Base-by-base conservation (phyloP, 2,329 filamentous ascomycete species). In the Truncatella angustata region DNA sequence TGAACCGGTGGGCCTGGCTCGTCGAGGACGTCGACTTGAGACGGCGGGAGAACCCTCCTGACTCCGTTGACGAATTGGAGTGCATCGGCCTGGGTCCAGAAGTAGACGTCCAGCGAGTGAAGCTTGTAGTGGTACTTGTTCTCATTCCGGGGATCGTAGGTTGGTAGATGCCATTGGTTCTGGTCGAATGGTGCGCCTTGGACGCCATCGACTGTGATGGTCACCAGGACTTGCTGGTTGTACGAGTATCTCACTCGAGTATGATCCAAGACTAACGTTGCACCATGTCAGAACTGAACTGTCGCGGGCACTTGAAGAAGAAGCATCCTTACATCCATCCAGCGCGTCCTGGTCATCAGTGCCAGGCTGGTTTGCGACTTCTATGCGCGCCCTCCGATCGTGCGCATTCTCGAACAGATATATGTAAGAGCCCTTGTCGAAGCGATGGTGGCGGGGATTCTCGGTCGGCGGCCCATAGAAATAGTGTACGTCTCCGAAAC, bases 301-400 rank as follows among this genome's bases (percentile, higher is more conserved):
- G n/a, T n/a, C n/a, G n/a, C n/a, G n/a, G n/a, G n/a, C n/a, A n/a
- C n/a, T n/a, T n/a, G n/a, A n/a, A n/a, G n/a, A n/a, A n/a, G 21
- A 16, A 21, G 10, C 34, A 11, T 30, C 70, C 87, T 77, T 73
- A 90, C 87, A 84, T 64, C 89, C 89, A 59, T 84, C 81, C 65
- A 92, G 90, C 10, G 88, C 88, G 73, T 92, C 88, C 65, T 92
- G 88, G n/a, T 87, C 80, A 1, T 87, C 81, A 3, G 83, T 86
- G 49, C 88, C 88, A 7, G 87, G 81, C 60, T 86, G 76, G 63
- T 92, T 93, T 39, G 88, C 88, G 56, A 92, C 75, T 70, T 92
- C 89, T 57, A 92, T 73, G 59, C 88, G 85, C 57, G 86, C 86
- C 54, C 82, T 79, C 55, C 83, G 78, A 59, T 86, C 81, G 55